A percentile compares a stretch with the other conserved stretches of the same genome.
These are phyloP conservation scores for Rhodotorula sp. DNA, from an alignment of 1,284 basidiomycete species.

Conservation along the genomic window DNA sequence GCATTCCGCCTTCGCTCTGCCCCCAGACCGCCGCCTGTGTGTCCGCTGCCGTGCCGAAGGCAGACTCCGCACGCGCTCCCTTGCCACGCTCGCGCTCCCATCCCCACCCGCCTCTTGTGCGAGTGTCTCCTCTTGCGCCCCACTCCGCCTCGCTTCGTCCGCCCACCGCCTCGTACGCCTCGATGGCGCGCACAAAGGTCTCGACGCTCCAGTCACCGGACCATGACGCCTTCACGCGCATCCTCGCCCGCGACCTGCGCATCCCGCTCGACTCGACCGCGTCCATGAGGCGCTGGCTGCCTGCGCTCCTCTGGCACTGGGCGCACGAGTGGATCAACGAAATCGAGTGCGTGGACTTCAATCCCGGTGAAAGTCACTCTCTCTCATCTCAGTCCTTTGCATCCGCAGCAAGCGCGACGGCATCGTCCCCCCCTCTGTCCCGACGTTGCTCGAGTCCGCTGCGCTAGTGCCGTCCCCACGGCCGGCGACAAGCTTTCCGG, in stretches of 20 bases:
- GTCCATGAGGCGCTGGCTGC: not conserved
- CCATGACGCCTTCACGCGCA: not conserved
- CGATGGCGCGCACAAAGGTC: constrained; percentile 5
- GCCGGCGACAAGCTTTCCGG: no score
- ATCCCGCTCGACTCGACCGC: not conserved
- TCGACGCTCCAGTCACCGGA: not conserved
- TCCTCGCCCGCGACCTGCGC: not conserved
- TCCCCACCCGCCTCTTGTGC: constrained; percentile 42
- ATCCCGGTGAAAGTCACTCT: no score
- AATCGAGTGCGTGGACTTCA: not conserved
- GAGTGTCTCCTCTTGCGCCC: not conserved
- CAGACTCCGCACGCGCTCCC: no score
- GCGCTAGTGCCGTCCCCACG: no score
- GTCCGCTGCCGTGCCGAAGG: no score
- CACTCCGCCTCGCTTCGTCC: constrained; percentile 35
- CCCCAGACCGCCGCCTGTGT: no score
- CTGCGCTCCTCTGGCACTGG: not conserved
- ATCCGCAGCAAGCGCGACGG: constrained; percentile 2
- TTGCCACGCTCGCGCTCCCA: constrained; percentile 35
- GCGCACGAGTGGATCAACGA: not conserved
- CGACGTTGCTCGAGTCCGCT: no score
- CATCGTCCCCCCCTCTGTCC: no score
- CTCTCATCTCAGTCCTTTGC: no score
- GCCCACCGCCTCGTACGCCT: constrained; percentile 47
- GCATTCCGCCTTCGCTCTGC: no score